These are phyloP conservation scores for Neocallimastix lanati DNA, from an alignment of 192 early-diverging fungal genomes.

Conservation along the genomic window DNA sequence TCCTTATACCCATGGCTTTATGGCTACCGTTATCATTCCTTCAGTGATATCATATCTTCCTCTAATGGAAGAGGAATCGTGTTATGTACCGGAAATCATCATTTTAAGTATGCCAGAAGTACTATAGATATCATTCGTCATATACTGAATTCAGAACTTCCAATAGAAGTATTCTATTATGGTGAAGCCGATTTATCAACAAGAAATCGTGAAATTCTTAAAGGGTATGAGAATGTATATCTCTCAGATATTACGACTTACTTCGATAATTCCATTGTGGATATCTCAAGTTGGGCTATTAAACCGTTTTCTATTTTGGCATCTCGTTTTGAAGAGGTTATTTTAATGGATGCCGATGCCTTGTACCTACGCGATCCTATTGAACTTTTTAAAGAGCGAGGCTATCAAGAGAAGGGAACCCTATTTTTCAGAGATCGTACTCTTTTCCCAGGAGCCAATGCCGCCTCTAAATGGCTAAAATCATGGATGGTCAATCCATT, in stretches of 20 bases:
- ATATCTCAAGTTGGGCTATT: constrained; percentile 36
- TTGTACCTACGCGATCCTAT: constrained; percentile 38
- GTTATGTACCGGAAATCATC: constrained; percentile 23
- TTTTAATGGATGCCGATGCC: constrained; percentile 54
- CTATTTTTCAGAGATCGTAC: constrained; percentile 48
- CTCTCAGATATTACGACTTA: constrained; percentile 10
- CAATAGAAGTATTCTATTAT: constrained; percentile 37
- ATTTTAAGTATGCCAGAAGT: constrained; percentile 16
- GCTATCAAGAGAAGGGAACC: constrained; percentile 22
- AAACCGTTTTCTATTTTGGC: constrained; percentile 51
- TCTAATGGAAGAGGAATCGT: constrained; percentile 18
- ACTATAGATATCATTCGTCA: constrained; percentile 16
- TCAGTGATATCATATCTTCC: neutral
- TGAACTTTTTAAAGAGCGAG: constrained; percentile 21
- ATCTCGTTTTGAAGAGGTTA: constrained; percentile 32
- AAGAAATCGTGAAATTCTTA: constrained; percentile 9
- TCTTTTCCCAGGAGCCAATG: constrained; percentile 10
- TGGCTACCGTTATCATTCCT: neutral
- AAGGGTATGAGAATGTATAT: constrained; percentile 9
- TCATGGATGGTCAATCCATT: constrained; percentile 23
- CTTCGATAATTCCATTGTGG: constrained; percentile 14
- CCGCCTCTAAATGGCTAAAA: constrained; percentile 21
- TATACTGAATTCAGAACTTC: constrained; percentile 21
- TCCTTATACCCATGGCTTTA: neutral
- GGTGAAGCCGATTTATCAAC: constrained; percentile 15